These are phyloP conservation scores for Malassezia yamatoensis DNA, from an alignment of 1,284 basidiomycete species.

Conservation along the genomic window DNA sequence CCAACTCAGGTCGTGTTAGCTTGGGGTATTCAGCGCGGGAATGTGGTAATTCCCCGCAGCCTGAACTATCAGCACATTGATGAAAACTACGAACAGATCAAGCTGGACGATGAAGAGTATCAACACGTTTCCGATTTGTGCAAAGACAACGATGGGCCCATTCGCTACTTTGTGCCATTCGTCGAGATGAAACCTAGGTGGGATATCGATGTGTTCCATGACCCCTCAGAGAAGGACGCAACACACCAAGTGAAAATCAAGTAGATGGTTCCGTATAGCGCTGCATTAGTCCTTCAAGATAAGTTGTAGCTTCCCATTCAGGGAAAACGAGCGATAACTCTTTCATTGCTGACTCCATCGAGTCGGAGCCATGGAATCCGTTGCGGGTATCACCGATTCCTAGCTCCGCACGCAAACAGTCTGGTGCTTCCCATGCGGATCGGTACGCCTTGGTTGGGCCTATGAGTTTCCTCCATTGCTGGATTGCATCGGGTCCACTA, in stretches of 20 bases:
- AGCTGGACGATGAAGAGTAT: conserved; percentile 42
- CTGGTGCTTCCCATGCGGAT: conserved; percentile 28
- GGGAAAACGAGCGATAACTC: conserved; percentile 12
- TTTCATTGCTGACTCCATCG: conserved; percentile 4
- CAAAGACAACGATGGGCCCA: conserved; percentile 30
- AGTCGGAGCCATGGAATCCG: conserved; percentile 37
- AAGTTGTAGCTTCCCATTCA: conserved; percentile 7
- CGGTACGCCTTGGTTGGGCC: conserved; percentile 44
- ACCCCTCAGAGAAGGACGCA: conserved; percentile 28
- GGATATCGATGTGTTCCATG: conserved; percentile 39
- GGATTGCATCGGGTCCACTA: conserved; percentile 31
- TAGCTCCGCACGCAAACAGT: conserved; percentile 26
- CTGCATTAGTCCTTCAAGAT: background rate
- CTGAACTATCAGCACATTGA: conserved; percentile 46
- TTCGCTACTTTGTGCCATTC: conserved; percentile 40
- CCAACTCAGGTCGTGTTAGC: conserved; percentile 49
- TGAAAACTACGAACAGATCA: conserved; percentile 46
- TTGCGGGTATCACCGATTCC: conserved; percentile 43
- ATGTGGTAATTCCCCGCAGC: conserved; percentile 49
- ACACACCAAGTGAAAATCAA: conserved; percentile 30
- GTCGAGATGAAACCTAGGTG: conserved; percentile 24
- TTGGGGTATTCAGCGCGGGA: conserved; percentile 48
- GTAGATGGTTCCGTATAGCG: conserved; percentile 9
- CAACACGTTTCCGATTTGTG: conserved; percentile 27
- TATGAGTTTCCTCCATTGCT: conserved; percentile 30